Conservation (phyloP, 306 rosid genomes). For the Acacia acuminata region DNA sequence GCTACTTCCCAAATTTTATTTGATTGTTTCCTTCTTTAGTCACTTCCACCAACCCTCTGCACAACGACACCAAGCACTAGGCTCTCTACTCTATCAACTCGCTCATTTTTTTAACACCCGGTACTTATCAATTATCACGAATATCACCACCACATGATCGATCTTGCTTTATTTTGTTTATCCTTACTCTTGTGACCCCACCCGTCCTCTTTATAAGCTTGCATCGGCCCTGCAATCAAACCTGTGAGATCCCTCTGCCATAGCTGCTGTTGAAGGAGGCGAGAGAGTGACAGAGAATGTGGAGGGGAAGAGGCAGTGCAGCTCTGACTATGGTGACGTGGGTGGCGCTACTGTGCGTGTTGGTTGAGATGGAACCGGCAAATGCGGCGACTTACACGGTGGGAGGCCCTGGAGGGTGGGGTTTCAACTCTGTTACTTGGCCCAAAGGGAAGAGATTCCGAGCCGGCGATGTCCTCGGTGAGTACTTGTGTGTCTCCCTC, state of each 20-base stretch:
- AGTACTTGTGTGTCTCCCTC: not conserved
- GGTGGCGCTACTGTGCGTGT: conserved; percentile 35
- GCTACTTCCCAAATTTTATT: not conserved
- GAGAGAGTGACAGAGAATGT: conserved; percentile 17
- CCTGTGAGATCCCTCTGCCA: not conserved
- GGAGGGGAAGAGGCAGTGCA: conserved; percentile 78
- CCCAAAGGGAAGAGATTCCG: conserved; percentile 55
- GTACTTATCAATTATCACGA: not conserved
- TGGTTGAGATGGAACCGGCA: conserved; percentile 33
- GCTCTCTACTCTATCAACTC: not conserved
- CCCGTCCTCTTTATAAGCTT: conserved; percentile 32
- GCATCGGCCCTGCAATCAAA: not conserved
- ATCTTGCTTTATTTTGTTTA: not conserved
- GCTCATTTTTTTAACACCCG: not conserved
- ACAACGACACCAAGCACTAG: not conserved
- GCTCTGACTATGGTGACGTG: conserved; percentile 19
- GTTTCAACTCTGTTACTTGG: conserved; percentile 54
- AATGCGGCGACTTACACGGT: conserved; percentile 51
- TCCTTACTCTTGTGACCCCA: conserved; percentile 5
- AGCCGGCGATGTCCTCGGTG: conserved; percentile 61
- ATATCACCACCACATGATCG: not conserved
- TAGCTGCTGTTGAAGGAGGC: not conserved
- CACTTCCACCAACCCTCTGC: not conserved
- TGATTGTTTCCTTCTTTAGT: not conserved
- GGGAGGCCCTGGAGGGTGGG: conserved; percentile 64